Percentiles rank a stretch among this genome's conserved stretches.
Evolutionary conservation across 2,329 filamentous ascomycete genomes (phyloP).

Genomic region (Chaetomium sp.): DNA sequence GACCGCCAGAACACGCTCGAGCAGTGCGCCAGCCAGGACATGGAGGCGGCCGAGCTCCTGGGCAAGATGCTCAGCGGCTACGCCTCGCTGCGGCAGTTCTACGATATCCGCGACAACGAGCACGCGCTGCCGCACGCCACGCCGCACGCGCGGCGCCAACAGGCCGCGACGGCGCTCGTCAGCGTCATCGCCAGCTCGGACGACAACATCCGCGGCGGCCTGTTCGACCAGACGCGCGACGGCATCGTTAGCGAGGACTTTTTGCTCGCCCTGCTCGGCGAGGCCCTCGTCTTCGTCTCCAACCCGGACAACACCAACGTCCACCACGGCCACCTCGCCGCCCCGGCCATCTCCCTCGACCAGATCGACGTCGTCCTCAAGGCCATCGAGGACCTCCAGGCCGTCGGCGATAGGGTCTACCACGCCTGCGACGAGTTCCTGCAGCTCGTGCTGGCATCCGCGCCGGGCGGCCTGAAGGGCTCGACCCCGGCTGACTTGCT

Average conservation of each 20-base stretch:
- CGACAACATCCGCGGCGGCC: slow-evolving; percentile 86
- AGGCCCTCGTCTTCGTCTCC: slow-evolving; percentile 76
- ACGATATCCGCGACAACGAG: slow-evolving; percentile 73
- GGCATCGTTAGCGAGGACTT: slow-evolving; percentile 89
- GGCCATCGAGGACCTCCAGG: slow-evolving; percentile 77
- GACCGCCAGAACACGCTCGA: slow-evolving; percentile 73
- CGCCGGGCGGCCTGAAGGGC: slow-evolving; percentile 59
- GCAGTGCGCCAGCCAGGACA: slow-evolving; percentile 70
- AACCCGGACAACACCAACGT: slow-evolving; percentile 31
- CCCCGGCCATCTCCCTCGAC: slow-evolving; percentile 62
- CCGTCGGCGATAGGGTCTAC: slow-evolving; percentile 71
- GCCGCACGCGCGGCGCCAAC: slow-evolving; percentile 64
- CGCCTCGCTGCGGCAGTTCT: slow-evolving; percentile 86
- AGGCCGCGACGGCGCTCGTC: slow-evolving; percentile 74
- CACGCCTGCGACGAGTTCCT: slow-evolving; percentile 78
- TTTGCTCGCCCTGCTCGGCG: slow-evolving; percentile 78
- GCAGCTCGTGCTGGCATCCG: slow-evolving; percentile 71
- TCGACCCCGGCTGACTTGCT: slow-evolving; percentile 68
- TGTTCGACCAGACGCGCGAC: slow-evolving; percentile 79
- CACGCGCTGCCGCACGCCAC: slow-evolving; percentile 46
- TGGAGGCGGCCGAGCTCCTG: slow-evolving; percentile 79
- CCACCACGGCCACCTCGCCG: slow-evolving; percentile 41
- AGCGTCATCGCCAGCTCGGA: slow-evolving; percentile 85
- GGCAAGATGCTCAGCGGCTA: slow-evolving; percentile 89
- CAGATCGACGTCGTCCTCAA: slow-evolving; percentile 77